Conservation (phyloP, 1,139 yeast genomes). For the Diutina scorzettiae region DNA sequence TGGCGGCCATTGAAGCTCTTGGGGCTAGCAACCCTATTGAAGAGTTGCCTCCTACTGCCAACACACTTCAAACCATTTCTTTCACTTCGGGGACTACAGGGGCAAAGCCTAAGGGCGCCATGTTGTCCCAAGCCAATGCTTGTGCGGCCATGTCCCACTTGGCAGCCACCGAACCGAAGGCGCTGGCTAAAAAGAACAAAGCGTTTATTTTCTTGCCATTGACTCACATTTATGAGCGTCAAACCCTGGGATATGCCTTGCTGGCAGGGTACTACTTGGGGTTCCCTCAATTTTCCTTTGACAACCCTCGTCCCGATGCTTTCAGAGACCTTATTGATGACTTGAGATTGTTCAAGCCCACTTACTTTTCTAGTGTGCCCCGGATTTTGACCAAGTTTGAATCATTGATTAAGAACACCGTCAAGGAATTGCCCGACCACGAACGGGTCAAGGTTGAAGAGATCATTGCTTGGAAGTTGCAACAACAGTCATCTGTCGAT, state of each 20-base stretch:
- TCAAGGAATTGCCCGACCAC: constrained; percentile 6
- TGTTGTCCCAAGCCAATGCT: constrained; percentile 21
- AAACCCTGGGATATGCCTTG: constrained; percentile 19
- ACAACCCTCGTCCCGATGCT: constrained; percentile 9
- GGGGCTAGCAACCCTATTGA: neutral
- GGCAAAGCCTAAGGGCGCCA: constrained; percentile 28
- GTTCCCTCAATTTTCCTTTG: constrained; percentile 23
- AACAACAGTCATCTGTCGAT: constrained; percentile 10
- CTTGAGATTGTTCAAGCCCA: constrained; percentile 19
- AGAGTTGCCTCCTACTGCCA: constrained; percentile 16
- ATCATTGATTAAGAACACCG: constrained; percentile 10
- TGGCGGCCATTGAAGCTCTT: constrained; percentile 3
- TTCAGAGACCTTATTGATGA: constrained; percentile 16
- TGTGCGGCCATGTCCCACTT: constrained; percentile 17
- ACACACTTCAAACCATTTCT: constrained; percentile 24
- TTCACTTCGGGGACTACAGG: constrained; percentile 36
- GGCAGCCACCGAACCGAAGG: constrained; percentile 8
- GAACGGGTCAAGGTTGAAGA: constrained; percentile 7
- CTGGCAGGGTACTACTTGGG: constrained; percentile 28
- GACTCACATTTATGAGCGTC: constrained; percentile 32
- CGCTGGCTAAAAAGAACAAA: constrained; percentile 9
- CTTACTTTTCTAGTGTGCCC: constrained; percentile 26
- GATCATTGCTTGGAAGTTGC: constrained; percentile 10
- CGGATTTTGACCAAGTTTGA: constrained; percentile 28
- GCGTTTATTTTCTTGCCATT: constrained; percentile 23